Evolutionary conservation across 257 asterid species (phyloP).

Genomic region (Nicotiana benthamiana): DNA sequence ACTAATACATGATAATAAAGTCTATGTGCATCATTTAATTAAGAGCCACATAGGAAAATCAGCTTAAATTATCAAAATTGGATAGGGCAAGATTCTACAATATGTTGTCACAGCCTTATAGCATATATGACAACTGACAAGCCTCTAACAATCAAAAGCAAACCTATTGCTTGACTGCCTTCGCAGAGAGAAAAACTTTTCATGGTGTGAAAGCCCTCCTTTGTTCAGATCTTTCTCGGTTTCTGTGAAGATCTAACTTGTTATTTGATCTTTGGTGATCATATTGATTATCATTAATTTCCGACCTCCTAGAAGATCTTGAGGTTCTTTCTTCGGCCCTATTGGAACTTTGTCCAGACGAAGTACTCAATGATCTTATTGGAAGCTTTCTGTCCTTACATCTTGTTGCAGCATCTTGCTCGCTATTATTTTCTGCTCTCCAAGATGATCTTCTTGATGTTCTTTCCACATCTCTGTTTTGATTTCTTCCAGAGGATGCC

Average conservation of each 20-base stretch:
- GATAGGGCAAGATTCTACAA: neutral
- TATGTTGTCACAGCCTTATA: neutral
- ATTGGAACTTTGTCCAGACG: constrained; percentile 3
- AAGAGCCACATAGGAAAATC: neutral
- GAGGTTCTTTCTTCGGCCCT: neutral
- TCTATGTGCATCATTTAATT: neutral
- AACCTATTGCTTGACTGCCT: neutral
- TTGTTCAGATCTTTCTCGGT: constrained; percentile 19
- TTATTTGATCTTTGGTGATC: constrained; percentile 13
- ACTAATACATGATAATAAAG: neutral
- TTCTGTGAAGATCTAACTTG: constrained; percentile 20
- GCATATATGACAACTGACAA: neutral
- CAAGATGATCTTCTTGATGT: constrained; percentile 5
- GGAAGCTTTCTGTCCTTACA: constrained; percentile 2
- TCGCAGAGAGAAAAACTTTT: neutral
- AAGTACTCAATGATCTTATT: constrained; percentile 23
- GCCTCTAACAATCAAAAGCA: neutral
- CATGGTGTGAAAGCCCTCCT: constrained; percentile 23
- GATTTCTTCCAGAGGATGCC: neutral
- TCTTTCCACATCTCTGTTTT: neutral
- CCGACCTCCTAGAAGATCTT: constrained; percentile 21
- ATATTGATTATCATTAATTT: constrained; percentile 20
- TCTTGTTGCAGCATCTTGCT: constrained; percentile 19
- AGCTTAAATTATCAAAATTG: neutral
- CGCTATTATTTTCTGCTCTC: constrained; percentile 3